These are phyloP conservation scores for Trametes pubescens DNA, from an alignment of 1,284 basidiomycete species.

Conservation along the genomic window DNA sequence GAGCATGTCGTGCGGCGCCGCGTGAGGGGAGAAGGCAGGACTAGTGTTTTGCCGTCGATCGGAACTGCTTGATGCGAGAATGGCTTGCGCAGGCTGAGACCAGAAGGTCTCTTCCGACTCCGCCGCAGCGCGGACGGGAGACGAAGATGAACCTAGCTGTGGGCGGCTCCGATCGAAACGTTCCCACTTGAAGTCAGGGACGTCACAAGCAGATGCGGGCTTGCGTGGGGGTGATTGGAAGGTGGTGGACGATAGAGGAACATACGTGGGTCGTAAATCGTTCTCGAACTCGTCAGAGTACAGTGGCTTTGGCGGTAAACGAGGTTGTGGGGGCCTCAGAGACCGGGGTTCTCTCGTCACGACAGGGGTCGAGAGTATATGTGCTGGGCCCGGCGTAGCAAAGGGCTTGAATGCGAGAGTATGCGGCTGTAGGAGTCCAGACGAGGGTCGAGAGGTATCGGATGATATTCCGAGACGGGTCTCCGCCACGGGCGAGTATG, in stretches of 20 bases:
- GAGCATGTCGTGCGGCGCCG: background rate
- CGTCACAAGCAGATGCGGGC: slow-evolving; percentile 7
- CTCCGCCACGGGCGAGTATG: background rate
- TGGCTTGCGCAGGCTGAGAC: slow-evolving; percentile 15
- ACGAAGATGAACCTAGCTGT: slow-evolving; percentile 2
- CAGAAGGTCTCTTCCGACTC: slow-evolving; percentile 28
- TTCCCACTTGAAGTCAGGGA: slow-evolving; percentile 64
- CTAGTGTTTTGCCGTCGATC: too few relatives aligned
- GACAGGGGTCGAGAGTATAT: background rate
- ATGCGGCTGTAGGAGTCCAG: background rate
- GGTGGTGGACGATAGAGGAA: background rate
- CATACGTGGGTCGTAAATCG: background rate
- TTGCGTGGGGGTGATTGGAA: slow-evolving; percentile 32
- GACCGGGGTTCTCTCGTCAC: background rate
- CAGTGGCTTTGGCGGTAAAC: background rate
- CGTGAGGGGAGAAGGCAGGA: background rate
- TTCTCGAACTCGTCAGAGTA: background rate
- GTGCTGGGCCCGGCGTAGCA: slow-evolving; percentile 3
- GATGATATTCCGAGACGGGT: background rate
- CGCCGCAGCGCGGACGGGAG: background rate
- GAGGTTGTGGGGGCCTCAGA: background rate
- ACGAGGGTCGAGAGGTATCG: background rate
- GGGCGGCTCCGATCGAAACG: slow-evolving; percentile 51
- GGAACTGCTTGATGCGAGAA: background rate
- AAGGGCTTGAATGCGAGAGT: background rate